Percentiles rank a stretch among this genome's conserved stretches.
These are phyloP conservation scores for Camellia sinensis DNA, from an alignment of 148 eudicot species.

Conservation along the genomic window DNA sequence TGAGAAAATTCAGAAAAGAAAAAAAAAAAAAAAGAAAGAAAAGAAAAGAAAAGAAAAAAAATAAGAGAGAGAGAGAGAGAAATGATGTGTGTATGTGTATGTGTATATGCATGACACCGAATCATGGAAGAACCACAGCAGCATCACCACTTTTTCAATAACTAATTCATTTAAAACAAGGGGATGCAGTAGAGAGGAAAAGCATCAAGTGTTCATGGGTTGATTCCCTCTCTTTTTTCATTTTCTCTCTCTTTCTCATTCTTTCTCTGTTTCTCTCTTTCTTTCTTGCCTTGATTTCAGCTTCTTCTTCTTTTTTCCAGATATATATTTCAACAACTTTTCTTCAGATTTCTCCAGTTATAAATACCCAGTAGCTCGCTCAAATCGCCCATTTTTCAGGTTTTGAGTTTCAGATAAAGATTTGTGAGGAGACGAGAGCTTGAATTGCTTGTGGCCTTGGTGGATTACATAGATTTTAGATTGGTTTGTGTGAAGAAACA, in stretches of 20 bases:
- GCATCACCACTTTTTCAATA: background rate
- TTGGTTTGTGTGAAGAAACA: slow-evolving; percentile 2
- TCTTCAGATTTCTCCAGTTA: slow-evolving; percentile 8
- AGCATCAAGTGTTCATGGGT: slow-evolving; percentile 12
- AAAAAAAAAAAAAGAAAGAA: background rate
- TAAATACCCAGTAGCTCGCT: slow-evolving; percentile 1
- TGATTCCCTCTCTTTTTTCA: background rate
- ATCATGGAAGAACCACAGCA: slow-evolving; percentile 12
- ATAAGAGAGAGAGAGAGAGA: background rate
- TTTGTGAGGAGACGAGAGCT: background rate
- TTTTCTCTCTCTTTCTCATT: background rate
- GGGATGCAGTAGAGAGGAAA: slow-evolving; percentile 9
- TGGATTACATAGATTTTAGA: background rate
- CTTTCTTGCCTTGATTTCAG: slow-evolving; percentile 18
- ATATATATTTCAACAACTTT: background rate
- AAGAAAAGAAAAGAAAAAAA: background rate
- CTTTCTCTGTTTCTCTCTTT: background rate
- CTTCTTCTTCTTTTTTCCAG: slow-evolving; percentile 1
- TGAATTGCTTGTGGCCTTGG: slow-evolving; percentile 6
- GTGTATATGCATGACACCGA: slow-evolving; percentile 19
- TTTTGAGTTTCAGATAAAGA: slow-evolving; percentile 6
- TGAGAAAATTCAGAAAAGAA: background rate
- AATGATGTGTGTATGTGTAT: slow-evolving; percentile 1
- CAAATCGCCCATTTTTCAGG: slow-evolving; percentile 5
- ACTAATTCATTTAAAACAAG: slow-evolving; percentile 1